Evolutionary conservation across 192 early-diverging fungal species (phyloP).

Genomic region (Gryganskiella cystojenkinii): DNA sequence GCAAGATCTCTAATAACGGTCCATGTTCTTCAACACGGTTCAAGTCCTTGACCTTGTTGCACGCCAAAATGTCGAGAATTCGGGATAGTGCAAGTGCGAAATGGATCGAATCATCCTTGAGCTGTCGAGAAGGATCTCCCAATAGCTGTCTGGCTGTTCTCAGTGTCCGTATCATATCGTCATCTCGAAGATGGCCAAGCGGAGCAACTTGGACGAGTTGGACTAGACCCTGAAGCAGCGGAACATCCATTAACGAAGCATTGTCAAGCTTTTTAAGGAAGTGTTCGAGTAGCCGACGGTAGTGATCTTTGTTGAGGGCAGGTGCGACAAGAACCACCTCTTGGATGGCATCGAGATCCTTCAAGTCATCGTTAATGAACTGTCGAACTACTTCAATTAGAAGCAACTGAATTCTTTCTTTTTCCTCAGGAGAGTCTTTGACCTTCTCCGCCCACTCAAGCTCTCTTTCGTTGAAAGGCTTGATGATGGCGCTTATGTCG

Average conservation of each 20-base stretch:
- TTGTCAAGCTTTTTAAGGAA: neutral
- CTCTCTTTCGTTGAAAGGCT: too few relatives aligned
- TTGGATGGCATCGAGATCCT: neutral
- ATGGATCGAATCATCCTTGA: neutral
- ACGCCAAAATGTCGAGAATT: neutral
- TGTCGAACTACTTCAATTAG: too few relatives aligned
- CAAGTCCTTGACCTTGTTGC: conserved; percentile 1
- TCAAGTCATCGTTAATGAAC: too few relatives aligned
- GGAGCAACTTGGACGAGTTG: neutral
- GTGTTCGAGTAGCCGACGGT: neutral
- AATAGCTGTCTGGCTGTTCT: neutral
- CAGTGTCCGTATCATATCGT: neutral
- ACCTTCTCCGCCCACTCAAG: too few relatives aligned
- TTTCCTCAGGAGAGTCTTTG: too few relatives aligned
- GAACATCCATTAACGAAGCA: neutral
- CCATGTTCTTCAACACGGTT: neutral
- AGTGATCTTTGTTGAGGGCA: neutral
- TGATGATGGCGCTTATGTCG: too few relatives aligned
- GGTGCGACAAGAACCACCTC: neutral
- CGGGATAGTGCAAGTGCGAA: neutral
- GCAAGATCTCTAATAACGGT: neutral
- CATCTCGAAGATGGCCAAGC: neutral
- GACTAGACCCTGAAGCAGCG: neutral
- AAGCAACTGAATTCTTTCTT: too few relatives aligned
- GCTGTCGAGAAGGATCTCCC: neutral